These are phyloP conservation scores for Ziziphus jujuba DNA, from an alignment of 306 rosid species.

Conservation along the genomic window DNA sequence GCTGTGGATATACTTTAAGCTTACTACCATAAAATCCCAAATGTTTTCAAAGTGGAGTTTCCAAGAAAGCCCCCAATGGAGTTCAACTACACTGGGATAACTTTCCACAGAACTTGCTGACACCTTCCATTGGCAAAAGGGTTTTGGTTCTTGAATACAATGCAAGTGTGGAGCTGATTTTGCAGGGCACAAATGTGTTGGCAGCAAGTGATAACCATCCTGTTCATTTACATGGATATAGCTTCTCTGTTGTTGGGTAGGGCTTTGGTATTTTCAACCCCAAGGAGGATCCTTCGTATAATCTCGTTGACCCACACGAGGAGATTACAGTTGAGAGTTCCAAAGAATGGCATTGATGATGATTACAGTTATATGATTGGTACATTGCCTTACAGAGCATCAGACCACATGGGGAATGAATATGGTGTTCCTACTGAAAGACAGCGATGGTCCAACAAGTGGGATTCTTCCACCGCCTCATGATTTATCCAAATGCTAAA, in stretches of 20 bases:
- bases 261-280: conserved; percentile 35
- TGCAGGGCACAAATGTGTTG: conserved; percentile 34
- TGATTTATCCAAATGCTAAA: conserved; percentile 28
- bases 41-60: conserved; percentile 32
- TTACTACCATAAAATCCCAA: conserved; percentile 9
- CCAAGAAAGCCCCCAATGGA: conserved; percentile 24
- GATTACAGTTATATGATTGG: conserved; percentile 42
- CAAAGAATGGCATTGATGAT: conserved; percentile 29
- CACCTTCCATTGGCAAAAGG: conserved; percentile 37
- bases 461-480: conserved; percentile 35
- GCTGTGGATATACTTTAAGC: conserved; percentile 21
- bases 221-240: conserved; percentile 43
- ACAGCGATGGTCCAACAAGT: conserved; percentile 28
- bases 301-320: conserved; percentile 44
- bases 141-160: conserved; percentile 50
- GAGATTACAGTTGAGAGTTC: conserved; percentile 45
- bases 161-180: conserved; percentile 39
- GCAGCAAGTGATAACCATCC: conserved; percentile 44
- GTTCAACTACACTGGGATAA: conserved; percentile 40
- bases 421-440: conserved; percentile 45
- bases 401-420: conserved; percentile 48
- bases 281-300: conserved; percentile 23
- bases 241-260: conserved; percentile 34
- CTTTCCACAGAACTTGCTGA: conserved; percentile 23
- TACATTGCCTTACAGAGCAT: conserved; percentile 53